Evolutionary conservation across 768 basidiomycete species (phyloP).

Genomic region (Hirschioporus abietinus): DNA sequence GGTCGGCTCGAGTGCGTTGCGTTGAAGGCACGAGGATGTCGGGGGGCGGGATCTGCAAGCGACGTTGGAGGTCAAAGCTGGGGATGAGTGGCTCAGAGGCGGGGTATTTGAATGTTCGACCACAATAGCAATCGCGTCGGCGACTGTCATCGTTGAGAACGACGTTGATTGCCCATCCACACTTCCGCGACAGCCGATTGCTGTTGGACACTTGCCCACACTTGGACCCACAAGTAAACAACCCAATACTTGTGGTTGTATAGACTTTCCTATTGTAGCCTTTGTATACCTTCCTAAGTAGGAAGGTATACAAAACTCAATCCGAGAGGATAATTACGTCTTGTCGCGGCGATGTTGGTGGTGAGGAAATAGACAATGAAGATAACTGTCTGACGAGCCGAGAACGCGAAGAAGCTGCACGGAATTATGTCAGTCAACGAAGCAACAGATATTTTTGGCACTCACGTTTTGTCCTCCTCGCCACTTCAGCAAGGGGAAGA

Average conservation of each 20-base stretch:
- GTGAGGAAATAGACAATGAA: neutral
- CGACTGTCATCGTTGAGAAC: neutral
- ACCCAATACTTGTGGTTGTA: neutral
- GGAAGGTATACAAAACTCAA: neutral
- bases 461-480: neutral
- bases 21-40: too few relatives aligned
- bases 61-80: neutral
- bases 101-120: neutral
- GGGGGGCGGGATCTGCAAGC: neutral
- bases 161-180: neutral
- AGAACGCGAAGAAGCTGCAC: neutral
- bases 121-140: neutral
- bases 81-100: neutral
- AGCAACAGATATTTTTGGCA: neutral
- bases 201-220: neutral
- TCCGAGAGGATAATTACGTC: neutral
- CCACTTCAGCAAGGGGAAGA: neutral
- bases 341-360: neutral
- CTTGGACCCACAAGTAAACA: neutral
- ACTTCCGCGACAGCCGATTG: neutral
- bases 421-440: neutral
- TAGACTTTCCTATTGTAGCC: neutral
- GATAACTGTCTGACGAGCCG: neutral
- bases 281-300: neutral
- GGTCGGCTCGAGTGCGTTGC: too few relatives aligned